Evolutionary conservation across 2,329 filamentous ascomycete species (phyloP).

Genomic region (Trichoderma sp.): DNA sequence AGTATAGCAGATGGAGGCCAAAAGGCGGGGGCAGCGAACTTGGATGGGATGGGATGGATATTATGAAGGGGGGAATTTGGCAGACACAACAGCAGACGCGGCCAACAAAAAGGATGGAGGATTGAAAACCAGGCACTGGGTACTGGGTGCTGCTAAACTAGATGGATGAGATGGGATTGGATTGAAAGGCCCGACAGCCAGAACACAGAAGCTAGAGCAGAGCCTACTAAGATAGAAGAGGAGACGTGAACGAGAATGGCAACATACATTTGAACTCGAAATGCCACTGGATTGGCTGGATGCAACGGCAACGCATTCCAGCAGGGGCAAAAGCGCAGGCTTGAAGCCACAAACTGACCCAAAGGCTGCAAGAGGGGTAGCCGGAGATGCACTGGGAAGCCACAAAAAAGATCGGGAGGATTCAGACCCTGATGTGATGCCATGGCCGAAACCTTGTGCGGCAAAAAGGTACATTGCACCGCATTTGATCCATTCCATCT

Average conservation of each 20-base stretch:
- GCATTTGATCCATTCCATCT: neutral
- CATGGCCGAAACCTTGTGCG: neutral
- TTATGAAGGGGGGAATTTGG: neutral
- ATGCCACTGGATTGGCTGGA: neutral
- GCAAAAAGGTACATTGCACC: neutral
- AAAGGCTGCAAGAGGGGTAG: neutral
- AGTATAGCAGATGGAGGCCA: neutral
- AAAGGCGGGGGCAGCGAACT: neutral
- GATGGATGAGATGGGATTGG: no score
- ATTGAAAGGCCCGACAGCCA: no score
- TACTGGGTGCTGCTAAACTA: neutral
- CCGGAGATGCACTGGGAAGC: neutral
- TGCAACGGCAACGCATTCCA: neutral
- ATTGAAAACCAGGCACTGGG: neutral
- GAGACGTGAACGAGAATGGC: neutral
- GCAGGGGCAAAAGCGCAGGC: neutral
- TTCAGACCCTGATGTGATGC: neutral
- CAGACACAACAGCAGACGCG: neutral
- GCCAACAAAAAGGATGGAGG: neutral
- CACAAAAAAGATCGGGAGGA: neutral
- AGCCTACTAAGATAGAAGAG: no score
- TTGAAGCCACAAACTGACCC: neutral
- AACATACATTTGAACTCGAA: neutral
- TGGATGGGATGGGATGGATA: neutral
- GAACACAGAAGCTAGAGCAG: no score